Evolutionary conservation across 2,329 filamentous ascomycete species (phyloP), one percentile per base, ranked within the genome.

Genomic region (Alternaria ventricosa): DNA sequence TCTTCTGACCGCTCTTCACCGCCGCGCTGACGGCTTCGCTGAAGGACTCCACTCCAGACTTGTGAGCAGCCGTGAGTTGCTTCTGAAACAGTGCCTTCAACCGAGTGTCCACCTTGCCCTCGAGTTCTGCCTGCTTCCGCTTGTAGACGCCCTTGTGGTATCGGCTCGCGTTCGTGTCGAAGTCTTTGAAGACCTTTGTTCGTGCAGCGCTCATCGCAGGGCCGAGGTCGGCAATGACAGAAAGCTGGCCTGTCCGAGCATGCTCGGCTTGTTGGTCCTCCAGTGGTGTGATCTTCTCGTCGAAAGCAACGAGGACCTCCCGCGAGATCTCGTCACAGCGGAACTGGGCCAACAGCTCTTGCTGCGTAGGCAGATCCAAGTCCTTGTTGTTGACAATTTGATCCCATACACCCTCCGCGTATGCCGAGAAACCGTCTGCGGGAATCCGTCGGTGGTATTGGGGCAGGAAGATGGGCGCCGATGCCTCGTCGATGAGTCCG

Each of bases 321-420:
- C 94, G 88, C 43, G 94, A 88, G 62, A 99, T 99, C 82, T 99
- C 96, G 78, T 99, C 96, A 80, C 96, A 99, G 70, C 96, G 89
- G 84, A 98, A 99, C 79, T 99, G 96, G 11, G 96, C 96, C 57
- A 99, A 87, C 49, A 99, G 86, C 79, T 99, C 96, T 82, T 99
- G 96, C 79, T 99, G 96, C 0, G 96, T 98, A 4, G 96, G 96
- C 63, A 99, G 82, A 81, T 99, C 96, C 58, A 99, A 86, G 76
- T 99, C 96, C 82, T 99, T 99, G 86, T 99, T 99, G 84, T 95
- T 92, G 73, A 97, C 94, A 77, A 99, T 99, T 82, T 98, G 95
- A 75, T 98, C 94, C 96, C 96, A 99, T 47, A 99, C 89, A 44
- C 94, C 93, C 78, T 96, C 90, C 0, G 96, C 94, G 74, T 99